Evolutionary conservation across 371 early-diverging fungal species (phyloP), one percentile per base, ranked within the genome.

Genomic region (Rhizopus sp.): DNA sequence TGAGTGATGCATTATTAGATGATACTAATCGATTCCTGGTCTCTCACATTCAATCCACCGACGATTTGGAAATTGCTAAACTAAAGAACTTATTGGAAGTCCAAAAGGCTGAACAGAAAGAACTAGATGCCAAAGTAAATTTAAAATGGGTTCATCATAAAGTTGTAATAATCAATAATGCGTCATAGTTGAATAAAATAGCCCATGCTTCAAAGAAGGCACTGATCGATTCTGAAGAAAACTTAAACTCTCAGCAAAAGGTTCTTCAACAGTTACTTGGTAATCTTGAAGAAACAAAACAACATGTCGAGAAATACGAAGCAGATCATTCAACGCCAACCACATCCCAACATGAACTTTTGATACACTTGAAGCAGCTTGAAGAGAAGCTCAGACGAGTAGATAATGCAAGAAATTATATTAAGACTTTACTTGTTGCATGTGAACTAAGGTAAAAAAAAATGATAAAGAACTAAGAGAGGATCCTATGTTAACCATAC

Each of bases 391-490:
- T 77, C 10, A 63, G 51, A 15, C 59, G 46, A 7, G 45, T 74
- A 10, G 67, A 72, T 35, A 54, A 60, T 31, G 64, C 75, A 1
- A 68, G 64, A 17, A 45, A 44, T 4, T 73, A 73, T 50, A 39
- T 76, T 4, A 75, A 75, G 33, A 59, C 70, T 5, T 48, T 79
- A 3, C 41, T 75, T 10, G 64, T 70, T 13, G 68, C 61, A 4
- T 54, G 66, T 15, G 68, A 78, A 23, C 45, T 74, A n/a, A 66
- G 70, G 78, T 75, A 71, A 17, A 30, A 17, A 30, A 6, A 13
- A 7, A 16, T 3, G 3, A n/a, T 16, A 4, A 0, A 50, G 8
- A 38, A 13, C 2, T 8, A 13, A n/a, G 38, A 6, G 32, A 4
- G 7, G 2, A 42, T 23, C 10, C 4, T 41, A 53, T 13, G 15